Evolutionary conservation across 495 filamentous ascomycete genomes (phyloP), one percentile per base, ranked within the genome.

Genomic region (Penicillium verhagenii): DNA sequence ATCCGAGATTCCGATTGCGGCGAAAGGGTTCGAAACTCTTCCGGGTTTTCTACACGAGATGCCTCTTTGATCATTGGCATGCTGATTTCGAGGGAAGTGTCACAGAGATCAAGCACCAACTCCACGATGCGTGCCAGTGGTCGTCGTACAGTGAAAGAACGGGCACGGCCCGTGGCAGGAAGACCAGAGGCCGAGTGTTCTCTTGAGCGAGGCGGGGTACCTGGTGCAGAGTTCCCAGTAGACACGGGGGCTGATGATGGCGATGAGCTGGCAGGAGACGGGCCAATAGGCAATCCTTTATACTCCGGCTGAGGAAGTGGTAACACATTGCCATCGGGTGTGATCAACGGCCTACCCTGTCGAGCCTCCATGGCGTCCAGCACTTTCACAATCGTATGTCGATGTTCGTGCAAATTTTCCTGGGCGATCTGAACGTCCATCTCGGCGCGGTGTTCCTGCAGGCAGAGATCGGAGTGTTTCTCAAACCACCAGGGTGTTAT

Each of bases 401-500:
- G 88, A 69, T 97, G 94, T 67, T 97, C 92, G n/a, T 84, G 87
- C 37, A 98, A 78, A 57, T 82, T 89, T 63, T 98, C 94, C 65
- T 98, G 94, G 25, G 91, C 86, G 70, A 97, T 83, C 63, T 97
- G 92, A 10, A 98, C 92, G 53, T 97, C 93, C 87, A 96, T 93
- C 68, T 98, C 94, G 1, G 95, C 93, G 42, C 88, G 85, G 68
- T 98, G 94, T 67, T 98, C 94, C 67, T 97, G 91, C 49, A 96
- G 76, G 66, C 94, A 98, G 9, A 97, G 80, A 57, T 98, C 94
- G 0, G 94, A 96, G 65, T 98, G 94, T 70, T 97, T 97, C 71
- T 97, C 92, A 61, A 98, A 98, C 95, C 94, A 97, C 94, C 94
- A 98, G 14, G 94, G 91, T n/a, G 89, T 89, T 38, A 98, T 96